Evolutionary conservation across 768 basidiomycete genomes (phyloP).

Genomic region (Xerocomellus amylosporus): DNA sequence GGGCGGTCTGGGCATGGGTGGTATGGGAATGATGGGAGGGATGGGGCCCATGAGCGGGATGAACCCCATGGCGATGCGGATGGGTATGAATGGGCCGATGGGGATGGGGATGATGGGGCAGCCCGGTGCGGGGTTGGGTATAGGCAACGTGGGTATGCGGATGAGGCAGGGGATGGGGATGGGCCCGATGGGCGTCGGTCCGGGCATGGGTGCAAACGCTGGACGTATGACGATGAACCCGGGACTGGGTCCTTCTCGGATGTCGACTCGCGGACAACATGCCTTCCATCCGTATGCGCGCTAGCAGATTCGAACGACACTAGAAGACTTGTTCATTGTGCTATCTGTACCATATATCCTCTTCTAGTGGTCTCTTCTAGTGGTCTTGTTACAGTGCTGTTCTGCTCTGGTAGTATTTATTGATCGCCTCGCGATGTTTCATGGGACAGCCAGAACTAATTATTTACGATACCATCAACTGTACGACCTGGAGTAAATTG

Average conservation of each 20-base stretch:
- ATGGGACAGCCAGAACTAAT: background rate
- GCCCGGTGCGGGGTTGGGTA: constrained; percentile 17
- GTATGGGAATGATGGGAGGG: constrained; percentile 39
- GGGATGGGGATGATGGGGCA: constrained; percentile 39
- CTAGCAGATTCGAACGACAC: constrained; percentile 19
- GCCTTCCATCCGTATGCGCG: constrained; percentile 67
- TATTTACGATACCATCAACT: constrained; percentile 7
- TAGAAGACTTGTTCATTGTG: background rate
- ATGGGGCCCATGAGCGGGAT: constrained; percentile 27
- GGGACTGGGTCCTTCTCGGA: constrained; percentile 48
- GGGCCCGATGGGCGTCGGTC: constrained; percentile 36
- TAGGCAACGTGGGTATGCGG: constrained; percentile 34
- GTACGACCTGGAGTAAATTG: constrained; percentile 6
- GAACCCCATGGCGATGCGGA: constrained; percentile 37
- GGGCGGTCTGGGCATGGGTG: constrained; percentile 27
- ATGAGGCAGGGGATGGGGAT: constrained; percentile 39
- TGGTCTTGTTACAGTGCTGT: constrained; percentile 9
- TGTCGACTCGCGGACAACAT: constrained; percentile 53
- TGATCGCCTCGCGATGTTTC: constrained; percentile 1
- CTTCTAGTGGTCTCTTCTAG: constrained; percentile 20
- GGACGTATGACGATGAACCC: constrained; percentile 42
- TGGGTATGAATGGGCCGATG: constrained; percentile 34
- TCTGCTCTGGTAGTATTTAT: constrained; percentile 18
- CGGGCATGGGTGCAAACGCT: constrained; percentile 30
- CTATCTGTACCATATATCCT: constrained; percentile 33